Evolutionary conservation across 2,329 filamentous ascomycete species (phyloP), one percentile per base, ranked within the genome.

Genomic region (Alternaria ventricosa): DNA sequence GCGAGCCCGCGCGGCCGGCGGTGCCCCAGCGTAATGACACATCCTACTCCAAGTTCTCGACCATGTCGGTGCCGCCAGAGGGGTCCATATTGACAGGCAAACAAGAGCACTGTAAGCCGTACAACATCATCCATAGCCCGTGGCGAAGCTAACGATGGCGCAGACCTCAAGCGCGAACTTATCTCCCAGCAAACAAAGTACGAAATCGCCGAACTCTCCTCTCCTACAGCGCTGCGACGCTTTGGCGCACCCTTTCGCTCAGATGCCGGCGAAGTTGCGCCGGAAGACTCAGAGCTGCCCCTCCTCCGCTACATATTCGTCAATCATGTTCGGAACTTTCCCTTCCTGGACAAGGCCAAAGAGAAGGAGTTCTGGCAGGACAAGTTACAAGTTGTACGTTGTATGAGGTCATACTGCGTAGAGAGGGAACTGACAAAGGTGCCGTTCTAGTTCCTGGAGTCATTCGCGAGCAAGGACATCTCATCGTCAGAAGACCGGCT

Each of bases 301-400:
- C 91, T 99, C 66, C 85, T 99, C 65, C 89, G 96, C 69, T 98
- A 96, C 83, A 97, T 99, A 76, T 99, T 99, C 78, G 96, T 98
- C 58, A 92, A 98, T 78, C 94, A 98, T 89, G 89, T 99, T 63
- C 93, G 96, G 75, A 96, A 98, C 75, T 99, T 99, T 75, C 96
- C 96, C 1, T 99, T 99, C 77, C 87, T 99, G 68, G 94, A 99
- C 81, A 93, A 97, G 85, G 96, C 96, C 22, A 91, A 89, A 76
- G 96, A 99, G 86, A 97, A 98, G 87, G 96, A 99, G 82, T 99
- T 99, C 76, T 99, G 96, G 96, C 96, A 99, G 83, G 94, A 98
- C 78, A 98, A 97, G 80, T 84, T 99, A 64, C 96, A 99, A 84
- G 88, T 94, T 77, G 93, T 97, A 82, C 71, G 92, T 89, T 60